Percentiles rank a stretch among this genome's conserved stretches.
phyloP scores from a whole-genome alignment of 257 asterid species.

The Cynanchum wilfordii region DNA sequence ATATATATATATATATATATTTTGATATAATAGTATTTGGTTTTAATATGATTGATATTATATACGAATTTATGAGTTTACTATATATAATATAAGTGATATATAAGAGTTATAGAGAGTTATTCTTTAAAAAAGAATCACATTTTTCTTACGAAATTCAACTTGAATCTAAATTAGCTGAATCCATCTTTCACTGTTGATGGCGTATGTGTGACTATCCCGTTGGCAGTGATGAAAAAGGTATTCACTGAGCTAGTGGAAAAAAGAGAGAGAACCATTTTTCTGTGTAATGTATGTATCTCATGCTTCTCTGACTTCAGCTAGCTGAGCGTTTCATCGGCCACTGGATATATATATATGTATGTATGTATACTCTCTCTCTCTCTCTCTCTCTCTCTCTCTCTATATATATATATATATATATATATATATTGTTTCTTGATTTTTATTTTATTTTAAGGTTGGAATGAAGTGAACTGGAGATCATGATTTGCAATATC shows the following conservation, averaged over 20 bases:
- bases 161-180: no score
- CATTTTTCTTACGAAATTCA: no score
- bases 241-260: background rate
- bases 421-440: background rate
- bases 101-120: no score
- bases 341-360: no score
- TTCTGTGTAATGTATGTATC: background rate
- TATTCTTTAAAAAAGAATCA: no score
- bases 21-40: background rate
- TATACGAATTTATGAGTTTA: no score
- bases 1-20: background rate
- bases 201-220: slow-evolving; percentile 12
- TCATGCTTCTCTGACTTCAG: slow-evolving; percentile 1
- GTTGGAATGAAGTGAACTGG: background rate
- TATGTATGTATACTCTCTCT: no score
- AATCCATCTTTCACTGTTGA: background rate
- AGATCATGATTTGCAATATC: no score
- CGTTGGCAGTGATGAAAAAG: slow-evolving; percentile 1
- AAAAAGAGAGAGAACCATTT: background rate
- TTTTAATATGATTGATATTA: background rate
- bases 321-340: slow-evolving; percentile 4
- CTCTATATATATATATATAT: no score
- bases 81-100: no score
- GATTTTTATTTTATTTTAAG: no score
- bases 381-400: no score